Evolutionary conservation across 1,284 basidiomycete genomes (phyloP).

Genomic region (Porodaedalea pini): DNA sequence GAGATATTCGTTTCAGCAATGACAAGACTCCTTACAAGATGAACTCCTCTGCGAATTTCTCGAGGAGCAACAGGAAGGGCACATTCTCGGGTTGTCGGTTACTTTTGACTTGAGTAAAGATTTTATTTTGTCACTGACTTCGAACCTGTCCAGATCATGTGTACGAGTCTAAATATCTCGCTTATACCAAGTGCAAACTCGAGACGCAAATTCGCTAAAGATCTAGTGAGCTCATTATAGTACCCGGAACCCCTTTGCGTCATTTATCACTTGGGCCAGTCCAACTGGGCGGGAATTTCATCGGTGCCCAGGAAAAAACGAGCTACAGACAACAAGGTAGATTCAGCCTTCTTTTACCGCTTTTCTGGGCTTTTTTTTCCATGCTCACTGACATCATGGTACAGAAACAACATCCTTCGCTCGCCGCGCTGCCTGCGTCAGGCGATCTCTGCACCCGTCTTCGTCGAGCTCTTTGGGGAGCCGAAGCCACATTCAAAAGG

Average conservation of each 20-base stretch:
- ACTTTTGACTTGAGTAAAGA: constrained; percentile 22
- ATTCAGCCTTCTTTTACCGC: constrained; percentile 17
- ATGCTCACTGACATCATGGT: neutral
- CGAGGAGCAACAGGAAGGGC: constrained; percentile 76
- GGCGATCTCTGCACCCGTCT: constrained; percentile 60
- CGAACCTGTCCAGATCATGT: constrained; percentile 36
- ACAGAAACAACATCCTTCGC: constrained; percentile 61
- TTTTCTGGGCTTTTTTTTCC: neutral
- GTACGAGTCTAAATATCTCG: constrained; percentile 24
- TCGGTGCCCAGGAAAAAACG: constrained; percentile 82
- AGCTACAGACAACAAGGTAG: constrained; percentile 71
- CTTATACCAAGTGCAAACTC: neutral
- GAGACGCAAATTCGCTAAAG: neutral
- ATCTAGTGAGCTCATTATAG: too few relatives aligned
- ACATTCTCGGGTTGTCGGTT: constrained; percentile 71
- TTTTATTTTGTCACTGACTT: neutral
- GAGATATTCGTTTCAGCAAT: constrained; percentile 87
- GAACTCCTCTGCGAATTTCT: constrained; percentile 73
- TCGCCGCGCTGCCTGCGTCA: constrained; percentile 62
- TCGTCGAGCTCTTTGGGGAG: constrained; percentile 71
- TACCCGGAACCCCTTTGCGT: too few relatives aligned
- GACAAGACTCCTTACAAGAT: constrained; percentile 93
- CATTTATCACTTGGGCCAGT: constrained; percentile 39
- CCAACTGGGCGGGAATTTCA: constrained; percentile 62
- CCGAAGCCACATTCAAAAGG: constrained; percentile 61